Evolutionary conservation across 805 yeast genomes (phyloP).

Genomic region (Lachancea fermentati): DNA sequence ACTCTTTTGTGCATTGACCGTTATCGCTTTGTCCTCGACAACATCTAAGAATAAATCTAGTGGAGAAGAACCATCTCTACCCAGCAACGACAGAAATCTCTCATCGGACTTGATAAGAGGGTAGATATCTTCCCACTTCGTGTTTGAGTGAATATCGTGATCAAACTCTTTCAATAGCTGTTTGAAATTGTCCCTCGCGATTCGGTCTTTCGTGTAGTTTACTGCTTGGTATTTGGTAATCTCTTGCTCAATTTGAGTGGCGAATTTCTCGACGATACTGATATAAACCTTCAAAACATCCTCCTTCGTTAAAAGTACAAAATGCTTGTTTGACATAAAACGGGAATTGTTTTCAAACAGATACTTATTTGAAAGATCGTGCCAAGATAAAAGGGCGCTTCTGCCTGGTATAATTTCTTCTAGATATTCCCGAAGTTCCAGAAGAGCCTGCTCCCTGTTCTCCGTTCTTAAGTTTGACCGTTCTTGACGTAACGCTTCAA

Average conservation of each 20-base stretch:
- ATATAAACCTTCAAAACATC: constrained; percentile 50
- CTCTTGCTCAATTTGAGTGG: constrained; percentile 21
- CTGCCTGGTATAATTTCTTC: constrained; percentile 28
- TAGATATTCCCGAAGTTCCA: constrained; percentile 49
- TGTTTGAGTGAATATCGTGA: constrained; percentile 39
- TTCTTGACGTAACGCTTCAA: constrained; percentile 34
- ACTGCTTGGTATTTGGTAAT: constrained; percentile 27
- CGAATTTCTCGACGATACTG: constrained; percentile 25
- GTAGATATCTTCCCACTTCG: constrained; percentile 56
- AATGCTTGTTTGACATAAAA: constrained; percentile 55
- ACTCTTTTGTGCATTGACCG: constrained; percentile 53
- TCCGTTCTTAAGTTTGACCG: constrained; percentile 22
- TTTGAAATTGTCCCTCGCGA: constrained; percentile 58
- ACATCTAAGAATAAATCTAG: constrained; percentile 71
- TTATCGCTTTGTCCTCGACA: constrained; percentile 54
- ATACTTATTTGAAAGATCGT: constrained; percentile 16
- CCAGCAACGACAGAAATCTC: constrained; percentile 56
- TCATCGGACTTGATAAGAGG: constrained; percentile 47
- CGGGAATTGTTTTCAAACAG: constrained; percentile 42
- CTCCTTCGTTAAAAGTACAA: constrained; percentile 43
- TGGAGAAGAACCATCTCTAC: constrained; percentile 73
- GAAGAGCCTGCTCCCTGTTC: constrained; percentile 43
- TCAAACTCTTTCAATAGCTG: constrained; percentile 37
- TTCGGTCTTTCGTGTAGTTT: constrained; percentile 54
- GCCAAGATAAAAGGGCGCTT: constrained; percentile 24